These are phyloP conservation scores for Apophysomyces trapeziformis DNA, from an alignment of 371 early-diverging fungal species.

Conservation along the genomic window DNA sequence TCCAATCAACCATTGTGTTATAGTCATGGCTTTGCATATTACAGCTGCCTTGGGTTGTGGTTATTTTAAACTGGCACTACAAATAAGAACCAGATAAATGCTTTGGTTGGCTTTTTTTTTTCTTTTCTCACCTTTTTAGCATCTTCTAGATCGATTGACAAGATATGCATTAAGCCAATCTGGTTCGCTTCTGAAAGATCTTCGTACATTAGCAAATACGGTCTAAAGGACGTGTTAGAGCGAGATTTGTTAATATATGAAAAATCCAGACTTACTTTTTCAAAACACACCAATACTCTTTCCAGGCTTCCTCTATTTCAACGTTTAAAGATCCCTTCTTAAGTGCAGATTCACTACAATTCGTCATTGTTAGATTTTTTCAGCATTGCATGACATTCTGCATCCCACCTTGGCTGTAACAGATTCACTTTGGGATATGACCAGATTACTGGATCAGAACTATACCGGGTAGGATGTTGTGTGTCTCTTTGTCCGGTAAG, in stretches of 20 bases:
- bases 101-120: background rate
- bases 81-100: background rate
- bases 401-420: background rate
- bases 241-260: background rate
- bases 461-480: background rate
- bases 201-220: background rate
- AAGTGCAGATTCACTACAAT: background rate
- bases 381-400: background rate
- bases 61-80: background rate
- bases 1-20: constrained; percentile 1
- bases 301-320: background rate
- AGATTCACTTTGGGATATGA: background rate
- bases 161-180: background rate
- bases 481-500: background rate
- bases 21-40: background rate
- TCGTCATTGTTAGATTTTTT: background rate
- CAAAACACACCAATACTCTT: constrained; percentile 2
- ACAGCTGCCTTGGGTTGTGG: background rate
- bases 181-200: background rate
- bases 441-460: background rate
- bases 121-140: background rate
- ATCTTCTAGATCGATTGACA: background rate
- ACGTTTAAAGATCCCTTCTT: background rate
- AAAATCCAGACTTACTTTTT: background rate
- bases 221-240: background rate